Evolutionary conservation across 768 basidiomycete genomes (phyloP).

Genomic region (Boletus vermiculosoides): DNA sequence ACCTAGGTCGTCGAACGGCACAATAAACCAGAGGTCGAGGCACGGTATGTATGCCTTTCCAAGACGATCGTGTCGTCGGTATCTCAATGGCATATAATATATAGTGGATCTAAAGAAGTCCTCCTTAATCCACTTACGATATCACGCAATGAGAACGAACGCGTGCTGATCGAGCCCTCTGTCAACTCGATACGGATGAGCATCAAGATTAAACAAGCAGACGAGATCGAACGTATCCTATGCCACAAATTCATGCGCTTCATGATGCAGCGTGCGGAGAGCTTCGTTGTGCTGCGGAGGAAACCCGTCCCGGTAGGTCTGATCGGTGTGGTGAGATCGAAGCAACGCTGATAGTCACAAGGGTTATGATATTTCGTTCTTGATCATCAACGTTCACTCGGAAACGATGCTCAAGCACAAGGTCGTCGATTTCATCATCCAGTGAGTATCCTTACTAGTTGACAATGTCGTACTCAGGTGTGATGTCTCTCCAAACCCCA

Average conservation of each 20-base stretch:
- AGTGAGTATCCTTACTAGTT: constrained; percentile 51
- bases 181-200: constrained; percentile 96
- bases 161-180: constrained; percentile 94
- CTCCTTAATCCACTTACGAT: constrained; percentile 91
- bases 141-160: constrained; percentile 96
- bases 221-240: constrained; percentile 96
- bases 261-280: constrained; percentile 99
- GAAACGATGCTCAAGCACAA: constrained; percentile 99
- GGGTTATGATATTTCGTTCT: constrained; percentile 98
- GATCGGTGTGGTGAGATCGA: constrained; percentile 14
- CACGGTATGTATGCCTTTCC: constrained; percentile 49
- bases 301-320: constrained; percentile 81
- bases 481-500: constrained; percentile 28
- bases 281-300: constrained; percentile 92
- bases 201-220: constrained; percentile 99
- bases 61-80: not conserved
- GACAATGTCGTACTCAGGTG: not conserved
- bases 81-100: constrained; percentile 11
- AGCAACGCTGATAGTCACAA: constrained; percentile 33
- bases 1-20: constrained; percentile 89
- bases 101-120: constrained; percentile 88
- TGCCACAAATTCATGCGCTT: constrained; percentile 99
- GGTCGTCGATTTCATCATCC: constrained; percentile 99
- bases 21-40: constrained; percentile 96
- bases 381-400: constrained; percentile 94